Evolutionary conservation across 2,329 filamentous ascomycete genomes (phyloP).

Genomic region (Epichloe hybrida): DNA sequence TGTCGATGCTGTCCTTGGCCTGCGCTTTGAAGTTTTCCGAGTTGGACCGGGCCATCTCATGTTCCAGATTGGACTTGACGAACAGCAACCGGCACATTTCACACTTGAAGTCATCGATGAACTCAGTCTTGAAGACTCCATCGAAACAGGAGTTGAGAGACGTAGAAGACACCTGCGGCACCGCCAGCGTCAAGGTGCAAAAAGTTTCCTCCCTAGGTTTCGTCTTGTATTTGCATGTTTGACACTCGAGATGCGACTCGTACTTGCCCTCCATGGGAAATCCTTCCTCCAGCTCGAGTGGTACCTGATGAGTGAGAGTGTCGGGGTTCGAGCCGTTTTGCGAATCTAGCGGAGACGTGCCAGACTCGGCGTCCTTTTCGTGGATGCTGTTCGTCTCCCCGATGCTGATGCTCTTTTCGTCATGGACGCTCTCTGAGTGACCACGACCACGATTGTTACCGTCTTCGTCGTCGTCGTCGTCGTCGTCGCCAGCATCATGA

Average conservation of each 20-base stretch:
- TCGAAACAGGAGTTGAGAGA: constrained; percentile 84
- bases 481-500: constrained; percentile 8
- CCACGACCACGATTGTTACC: constrained; percentile 11
- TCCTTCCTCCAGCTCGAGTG: constrained; percentile 45
- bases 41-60: constrained; percentile 41
- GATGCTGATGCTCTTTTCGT: neutral
- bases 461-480: constrained; percentile 9
- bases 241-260: constrained; percentile 90
- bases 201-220: constrained; percentile 74
- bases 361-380: neutral
- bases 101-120: constrained; percentile 94
- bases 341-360: neutral
- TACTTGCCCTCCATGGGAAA: constrained; percentile 88
- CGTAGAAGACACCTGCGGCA: constrained; percentile 71
- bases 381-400: neutral
- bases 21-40: constrained; percentile 37
- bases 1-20: constrained; percentile 46
- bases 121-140: constrained; percentile 83
- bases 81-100: constrained; percentile 83
- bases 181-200: constrained; percentile 81
- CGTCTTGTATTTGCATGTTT: constrained; percentile 79
- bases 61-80: constrained; percentile 50
- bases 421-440: neutral
- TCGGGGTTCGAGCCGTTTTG: neutral
- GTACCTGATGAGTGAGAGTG: constrained; percentile 8